Evolutionary conservation across 2,329 filamentous ascomycete genomes (phyloP).

Genomic region (Neonectria ditissima): DNA sequence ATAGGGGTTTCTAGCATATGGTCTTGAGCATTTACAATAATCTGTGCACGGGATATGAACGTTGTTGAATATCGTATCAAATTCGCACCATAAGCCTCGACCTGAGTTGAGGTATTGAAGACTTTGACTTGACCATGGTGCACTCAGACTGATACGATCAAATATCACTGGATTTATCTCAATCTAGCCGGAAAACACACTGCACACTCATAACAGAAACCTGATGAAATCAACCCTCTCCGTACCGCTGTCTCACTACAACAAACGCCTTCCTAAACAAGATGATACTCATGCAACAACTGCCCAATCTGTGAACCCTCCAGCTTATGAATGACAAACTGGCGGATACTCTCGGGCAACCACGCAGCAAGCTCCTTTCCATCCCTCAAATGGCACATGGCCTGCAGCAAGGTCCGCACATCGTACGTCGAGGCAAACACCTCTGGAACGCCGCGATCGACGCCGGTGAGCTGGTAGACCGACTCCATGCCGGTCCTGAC

Average conservation of each 20-base stretch:
- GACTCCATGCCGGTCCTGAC: slow-evolving; percentile 53
- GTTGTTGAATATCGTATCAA: no score
- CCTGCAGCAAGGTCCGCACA: slow-evolving; percentile 20
- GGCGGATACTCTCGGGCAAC: slow-evolving; percentile 25
- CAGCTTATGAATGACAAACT: slow-evolving; percentile 18
- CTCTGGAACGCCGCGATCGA: slow-evolving; percentile 28
- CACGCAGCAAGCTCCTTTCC: slow-evolving; percentile 26
- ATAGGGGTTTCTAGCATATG: no score
- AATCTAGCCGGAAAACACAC: no score
- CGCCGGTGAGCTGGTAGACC: slow-evolving; percentile 40
- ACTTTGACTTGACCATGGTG: no score
- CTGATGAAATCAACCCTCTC: not conserved
- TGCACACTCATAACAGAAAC: not conserved
- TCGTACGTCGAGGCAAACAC: slow-evolving; percentile 31
- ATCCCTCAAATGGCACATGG: slow-evolving; percentile 20
- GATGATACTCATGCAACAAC: slow-evolving; percentile 27
- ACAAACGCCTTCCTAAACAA: slow-evolving; percentile 10
- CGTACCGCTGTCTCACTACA: no score
- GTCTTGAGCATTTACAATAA: no score
- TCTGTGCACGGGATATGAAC: not conserved
- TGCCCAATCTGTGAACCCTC: slow-evolving; percentile 27
- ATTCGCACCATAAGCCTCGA: no score
- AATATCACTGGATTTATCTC: no score
- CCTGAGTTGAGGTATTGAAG: no score
- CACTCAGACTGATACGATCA: no score